Evolutionary conservation across 2,329 filamentous ascomycete species (phyloP), one percentile per base, ranked within the genome.

Genomic region (Neofusicoccum cordaticola): DNA sequence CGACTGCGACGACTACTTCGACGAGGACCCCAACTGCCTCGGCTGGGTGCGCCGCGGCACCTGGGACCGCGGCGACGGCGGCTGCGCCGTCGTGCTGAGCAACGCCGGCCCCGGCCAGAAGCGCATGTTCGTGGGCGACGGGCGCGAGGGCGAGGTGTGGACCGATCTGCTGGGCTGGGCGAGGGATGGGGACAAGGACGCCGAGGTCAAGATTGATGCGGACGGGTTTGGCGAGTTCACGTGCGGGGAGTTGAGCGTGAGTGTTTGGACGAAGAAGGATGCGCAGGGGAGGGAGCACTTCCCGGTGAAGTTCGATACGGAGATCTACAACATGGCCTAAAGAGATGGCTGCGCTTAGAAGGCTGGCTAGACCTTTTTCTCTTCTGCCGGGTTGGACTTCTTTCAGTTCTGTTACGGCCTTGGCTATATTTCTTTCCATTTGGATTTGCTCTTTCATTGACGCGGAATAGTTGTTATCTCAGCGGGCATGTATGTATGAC

Each of bases 1-100:
- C 7, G 76, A 81, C 27, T 88, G 90, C 71, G 77, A 81, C 47
- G 84, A 90, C 68, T 90, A 90, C 71, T 87, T 87, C 67, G 51
- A 52, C 41, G 84, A 88, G 69, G 77, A 81, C 9, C 75, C 82
- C 12, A 84, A 84, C 62, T 89, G 86, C 72, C 82, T 91, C 62
- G 88, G 87, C 60, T 88, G 84, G 78, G 84, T 86, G 44, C 79
- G 84, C 1, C 77, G 37, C 81, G 84, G 85, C 31, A 81, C 79
- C 61, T 74, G 75, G 72, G 74, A 75, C 69, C 34, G 84, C 0
- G 51, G 47, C 19, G 41, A 56, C 17, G 64, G 64, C 47, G 64
- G 64, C 37, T 62, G 56, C 56, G 75, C 75, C 9, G 85, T 84
- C 19, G 75, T 89, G 6, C 80, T 89, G 75, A 86, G 82, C 66